Evolutionary conservation across 2,329 filamentous ascomycete species (phyloP).

Genomic region (Amauroascus niger): DNA sequence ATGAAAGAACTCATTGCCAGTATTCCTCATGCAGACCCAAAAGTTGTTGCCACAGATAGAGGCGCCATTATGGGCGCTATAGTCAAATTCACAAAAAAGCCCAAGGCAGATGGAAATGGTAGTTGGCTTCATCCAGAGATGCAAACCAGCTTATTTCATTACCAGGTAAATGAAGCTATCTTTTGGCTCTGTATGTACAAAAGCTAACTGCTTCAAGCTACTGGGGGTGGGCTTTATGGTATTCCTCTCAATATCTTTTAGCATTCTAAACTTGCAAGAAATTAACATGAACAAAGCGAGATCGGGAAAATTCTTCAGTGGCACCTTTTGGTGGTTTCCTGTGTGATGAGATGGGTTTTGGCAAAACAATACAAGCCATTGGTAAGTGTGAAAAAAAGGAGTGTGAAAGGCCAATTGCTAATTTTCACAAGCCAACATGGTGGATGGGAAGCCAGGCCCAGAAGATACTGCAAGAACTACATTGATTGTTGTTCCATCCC

Average conservation of each 20-base stretch:
- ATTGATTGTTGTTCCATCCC: conserved; percentile 30
- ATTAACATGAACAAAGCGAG: conserved; percentile 20
- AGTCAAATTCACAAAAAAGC: conserved; percentile 23
- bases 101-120: conserved; percentile 24
- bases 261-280: background rate
- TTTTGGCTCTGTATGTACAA: background rate
- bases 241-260: background rate
- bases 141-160: conserved; percentile 27
- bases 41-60: conserved; percentile 22
- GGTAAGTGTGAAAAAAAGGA: conserved; percentile 18
- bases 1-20: conserved; percentile 26
- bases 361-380: conserved; percentile 33
- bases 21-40: conserved; percentile 24
- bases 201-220: conserved; percentile 20
- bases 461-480: conserved; percentile 25
- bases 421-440: conserved; percentile 26
- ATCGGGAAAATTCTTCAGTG: conserved; percentile 22
- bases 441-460: conserved; percentile 26
- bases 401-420: conserved; percentile 6
- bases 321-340: conserved; percentile 30
- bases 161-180: conserved; percentile 24
- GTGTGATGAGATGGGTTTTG: conserved; percentile 36
- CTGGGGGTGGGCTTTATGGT: conserved; percentile 30
- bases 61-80: conserved; percentile 22
- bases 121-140: conserved; percentile 29